Percentiles rank a stretch among this genome's conserved stretches.
Evolutionary conservation across 192 early-diverging fungal species (phyloP).

Genomic region (Backusella australiensis): DNA sequence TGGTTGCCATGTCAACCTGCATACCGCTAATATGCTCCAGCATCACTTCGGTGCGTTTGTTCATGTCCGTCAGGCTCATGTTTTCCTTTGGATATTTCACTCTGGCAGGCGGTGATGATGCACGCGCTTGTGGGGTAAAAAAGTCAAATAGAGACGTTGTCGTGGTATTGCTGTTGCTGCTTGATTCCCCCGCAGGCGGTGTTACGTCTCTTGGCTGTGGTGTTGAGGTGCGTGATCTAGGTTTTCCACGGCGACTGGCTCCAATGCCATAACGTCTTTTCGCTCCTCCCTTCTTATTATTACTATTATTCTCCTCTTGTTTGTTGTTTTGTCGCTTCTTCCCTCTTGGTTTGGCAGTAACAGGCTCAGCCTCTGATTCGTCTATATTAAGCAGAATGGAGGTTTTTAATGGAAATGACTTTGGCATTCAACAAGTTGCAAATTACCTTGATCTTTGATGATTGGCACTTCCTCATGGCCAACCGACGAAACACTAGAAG

Average conservation of each 20-base stretch:
- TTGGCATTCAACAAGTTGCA: no score
- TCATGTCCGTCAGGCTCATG: conserved; percentile 63
- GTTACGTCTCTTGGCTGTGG: not conserved
- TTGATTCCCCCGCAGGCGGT: not conserved
- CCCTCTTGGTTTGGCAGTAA: not conserved
- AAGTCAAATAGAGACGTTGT: not conserved
- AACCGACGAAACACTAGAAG: conserved; percentile 11
- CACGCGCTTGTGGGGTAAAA: not conserved
- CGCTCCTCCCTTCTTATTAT: not conserved
- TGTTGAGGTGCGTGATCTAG: conserved; percentile 2
- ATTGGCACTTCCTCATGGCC: conserved; percentile 7
- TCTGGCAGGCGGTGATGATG: conserved; percentile 40
- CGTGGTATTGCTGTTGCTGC: not conserved
- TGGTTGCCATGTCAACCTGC: conserved; percentile 44
- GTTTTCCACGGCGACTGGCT: not conserved
- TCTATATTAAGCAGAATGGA: not conserved
- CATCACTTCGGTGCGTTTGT: conserved; percentile 59
- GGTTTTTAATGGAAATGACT: not conserved
- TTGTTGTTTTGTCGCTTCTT: not conserved
- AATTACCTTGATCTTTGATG: conserved; percentile 6
- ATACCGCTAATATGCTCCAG: conserved; percentile 54
- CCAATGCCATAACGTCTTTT: not conserved
- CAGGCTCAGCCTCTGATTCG: not conserved
- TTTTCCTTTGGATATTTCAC: conserved; percentile 47
- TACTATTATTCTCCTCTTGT: not conserved